Evolutionary conservation across 2,329 filamentous ascomycete genomes (phyloP).

Genomic region (Penicillium sp.): DNA sequence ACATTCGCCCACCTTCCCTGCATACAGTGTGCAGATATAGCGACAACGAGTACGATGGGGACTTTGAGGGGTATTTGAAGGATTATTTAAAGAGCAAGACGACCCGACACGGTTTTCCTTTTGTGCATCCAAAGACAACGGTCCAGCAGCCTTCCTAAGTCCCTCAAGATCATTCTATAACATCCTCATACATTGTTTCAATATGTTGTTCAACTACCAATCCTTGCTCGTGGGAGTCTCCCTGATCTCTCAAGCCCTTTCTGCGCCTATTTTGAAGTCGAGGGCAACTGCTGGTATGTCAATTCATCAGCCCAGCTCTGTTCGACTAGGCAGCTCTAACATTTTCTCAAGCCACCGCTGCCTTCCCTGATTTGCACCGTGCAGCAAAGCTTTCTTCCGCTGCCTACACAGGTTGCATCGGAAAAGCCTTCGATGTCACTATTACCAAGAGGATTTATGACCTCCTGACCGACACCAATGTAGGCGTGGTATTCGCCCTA

Average conservation of each 20-base stretch:
- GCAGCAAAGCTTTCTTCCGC: conserved; percentile 34
- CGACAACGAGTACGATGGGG: neutral
- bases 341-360: conserved; percentile 14
- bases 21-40: neutral
- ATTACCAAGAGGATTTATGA: conserved; percentile 32
- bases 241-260: conserved; percentile 12
- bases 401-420: conserved; percentile 30
- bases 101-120: neutral
- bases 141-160: neutral
- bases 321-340: neutral
- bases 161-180: neutral
- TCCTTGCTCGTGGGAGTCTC: conserved; percentile 5
- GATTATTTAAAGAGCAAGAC: conserved; percentile 4
- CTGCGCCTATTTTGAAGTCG: conserved; percentile 12
- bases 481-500: neutral
- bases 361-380: conserved; percentile 25
- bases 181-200: neutral
- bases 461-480: conserved; percentile 27
- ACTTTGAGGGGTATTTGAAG: neutral
- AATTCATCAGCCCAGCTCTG: neutral
- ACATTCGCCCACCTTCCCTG: neutral
- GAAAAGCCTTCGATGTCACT: conserved; percentile 32
- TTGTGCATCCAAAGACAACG: neutral
- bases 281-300: conserved; percentile 18
- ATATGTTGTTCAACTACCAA: conserved; percentile 12